Evolutionary conservation across 495 filamentous ascomycete species (phyloP).

Genomic region (Penicillium longicatenatum): DNA sequence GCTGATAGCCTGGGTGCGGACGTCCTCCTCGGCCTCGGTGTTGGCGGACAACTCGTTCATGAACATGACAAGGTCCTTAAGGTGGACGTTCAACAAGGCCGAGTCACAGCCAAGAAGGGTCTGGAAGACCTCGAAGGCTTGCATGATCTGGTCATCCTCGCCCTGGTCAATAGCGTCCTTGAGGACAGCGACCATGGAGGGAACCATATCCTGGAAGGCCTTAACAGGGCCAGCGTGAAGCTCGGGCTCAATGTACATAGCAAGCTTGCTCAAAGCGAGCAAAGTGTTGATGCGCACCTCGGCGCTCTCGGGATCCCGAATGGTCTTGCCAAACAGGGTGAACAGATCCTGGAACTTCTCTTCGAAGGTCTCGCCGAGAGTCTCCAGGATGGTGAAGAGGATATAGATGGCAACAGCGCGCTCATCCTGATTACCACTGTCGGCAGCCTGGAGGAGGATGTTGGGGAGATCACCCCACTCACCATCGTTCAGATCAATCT

Average conservation of each 20-base stretch:
- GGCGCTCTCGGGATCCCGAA: constrained; percentile 84
- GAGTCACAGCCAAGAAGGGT: constrained; percentile 89
- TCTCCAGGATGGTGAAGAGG: constrained; percentile 86
- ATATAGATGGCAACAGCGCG: constrained; percentile 92
- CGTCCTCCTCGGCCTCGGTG: constrained; percentile 75
- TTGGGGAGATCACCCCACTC: constrained; percentile 84
- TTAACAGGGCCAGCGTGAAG: constrained; percentile 72
- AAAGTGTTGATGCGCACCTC: constrained; percentile 95
- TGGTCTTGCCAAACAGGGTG: constrained; percentile 80
- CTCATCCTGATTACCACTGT: constrained; percentile 69
- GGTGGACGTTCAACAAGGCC: constrained; percentile 78
- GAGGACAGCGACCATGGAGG: constrained; percentile 85
- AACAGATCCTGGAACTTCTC: constrained; percentile 79
- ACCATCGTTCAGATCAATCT: constrained; percentile 80
- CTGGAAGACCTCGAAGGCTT: constrained; percentile 97
- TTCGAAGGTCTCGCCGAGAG: constrained; percentile 74
- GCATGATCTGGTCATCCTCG: constrained; percentile 83
- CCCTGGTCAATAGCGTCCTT: constrained; percentile 75
- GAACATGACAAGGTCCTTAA: constrained; percentile 88
- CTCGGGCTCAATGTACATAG: constrained; percentile 84
- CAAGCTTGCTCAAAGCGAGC: constrained; percentile 85
- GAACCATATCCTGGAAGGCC: constrained; percentile 75
- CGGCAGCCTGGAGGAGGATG: constrained; percentile 71
- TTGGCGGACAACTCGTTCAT: constrained; percentile 87
- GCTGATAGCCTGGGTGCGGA: constrained; percentile 82